Base-by-base conservation (phyloP, 805 yeast genomes). In the Starmerella scarabaei region DNA sequence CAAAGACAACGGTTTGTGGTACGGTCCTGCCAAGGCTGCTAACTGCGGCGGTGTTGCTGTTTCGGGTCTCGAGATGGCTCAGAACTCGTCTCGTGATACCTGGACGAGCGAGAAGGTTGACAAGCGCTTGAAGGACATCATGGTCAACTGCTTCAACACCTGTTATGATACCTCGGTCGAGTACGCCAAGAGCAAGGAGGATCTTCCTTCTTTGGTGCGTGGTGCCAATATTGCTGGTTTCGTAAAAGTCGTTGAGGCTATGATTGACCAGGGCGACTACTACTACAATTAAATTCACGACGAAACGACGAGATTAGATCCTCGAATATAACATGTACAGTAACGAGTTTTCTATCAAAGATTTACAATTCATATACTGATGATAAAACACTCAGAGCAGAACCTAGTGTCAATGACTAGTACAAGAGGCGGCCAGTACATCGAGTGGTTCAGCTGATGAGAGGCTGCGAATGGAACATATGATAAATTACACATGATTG, bases 41-140 rank as follows among this genome's bases (percentile, higher is more conserved):
- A 88, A 88, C 77, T 80, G 93, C 70, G 98, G 97, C 70, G 98
- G 98, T 77, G 98, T 88, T 56, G 94, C 95, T 44, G 96, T 86
- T 43, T 84, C 95, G 44, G 97, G 96, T 61, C 74, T 88, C 53
- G 98, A 88, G 73, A 91, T 88, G 98, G 96, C 97, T 51, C 98
- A 88, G 72, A 91, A 88, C 82, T 83, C 96, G 44, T 93, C 80
- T 63, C 81, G 96, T 72, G 75, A 77, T 52, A 65, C 68, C 53
- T 91, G 97, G 96, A 73, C 94, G 49, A 56, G 77, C 45, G 95
- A 85, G 71, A 84, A 83, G 69, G 97, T 88, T 55, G 97, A 88
- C 66, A 62, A 65, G 48, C 85, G 82, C 67, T 76, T 88, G 62
- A 84, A 85, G 77, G 73, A 72, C 61, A 88, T 91, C 64, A 88